These are phyloP conservation scores for Trichoderma erinaceum DNA, from an alignment of 495 filamentous ascomycete genomes.

Conservation along the genomic window DNA sequence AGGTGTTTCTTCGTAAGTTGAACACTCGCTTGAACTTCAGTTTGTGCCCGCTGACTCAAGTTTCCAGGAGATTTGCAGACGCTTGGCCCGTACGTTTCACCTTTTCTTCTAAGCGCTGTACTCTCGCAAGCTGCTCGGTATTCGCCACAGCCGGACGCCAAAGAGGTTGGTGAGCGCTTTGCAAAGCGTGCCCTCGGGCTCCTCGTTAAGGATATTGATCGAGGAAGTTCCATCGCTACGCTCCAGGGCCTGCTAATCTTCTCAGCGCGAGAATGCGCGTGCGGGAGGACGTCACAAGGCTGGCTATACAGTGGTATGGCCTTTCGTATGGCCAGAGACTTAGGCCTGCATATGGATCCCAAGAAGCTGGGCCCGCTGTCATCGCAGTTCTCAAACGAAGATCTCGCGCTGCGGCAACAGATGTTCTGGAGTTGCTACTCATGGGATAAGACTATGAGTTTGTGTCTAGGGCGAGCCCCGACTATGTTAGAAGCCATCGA, in stretches of 20 bases:
- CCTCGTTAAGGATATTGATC: background rate
- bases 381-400: constrained; percentile 17
- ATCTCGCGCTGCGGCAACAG: constrained; percentile 27
- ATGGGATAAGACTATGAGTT: constrained; percentile 27
- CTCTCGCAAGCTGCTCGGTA: background rate
- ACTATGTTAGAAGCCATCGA: background rate
- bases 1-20: background rate
- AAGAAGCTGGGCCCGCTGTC: constrained; percentile 9
- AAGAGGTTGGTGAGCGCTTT: background rate
- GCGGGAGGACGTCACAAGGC: background rate
- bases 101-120: background rate
- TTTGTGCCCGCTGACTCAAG: background rate
- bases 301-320: background rate
- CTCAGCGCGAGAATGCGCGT: background rate
- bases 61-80: background rate
- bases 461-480: constrained; percentile 26
- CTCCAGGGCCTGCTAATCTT: background rate
- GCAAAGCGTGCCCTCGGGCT: background rate
- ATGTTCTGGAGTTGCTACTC: constrained; percentile 29
- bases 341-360: background rate
- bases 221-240: background rate
- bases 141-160: background rate
- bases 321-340: background rate
- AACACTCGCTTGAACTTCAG: background rate
- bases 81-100: background rate